These are phyloP conservation scores for Alternaria triticina DNA, from an alignment of 2,329 filamentous ascomycete genomes.

Conservation along the genomic window DNA sequence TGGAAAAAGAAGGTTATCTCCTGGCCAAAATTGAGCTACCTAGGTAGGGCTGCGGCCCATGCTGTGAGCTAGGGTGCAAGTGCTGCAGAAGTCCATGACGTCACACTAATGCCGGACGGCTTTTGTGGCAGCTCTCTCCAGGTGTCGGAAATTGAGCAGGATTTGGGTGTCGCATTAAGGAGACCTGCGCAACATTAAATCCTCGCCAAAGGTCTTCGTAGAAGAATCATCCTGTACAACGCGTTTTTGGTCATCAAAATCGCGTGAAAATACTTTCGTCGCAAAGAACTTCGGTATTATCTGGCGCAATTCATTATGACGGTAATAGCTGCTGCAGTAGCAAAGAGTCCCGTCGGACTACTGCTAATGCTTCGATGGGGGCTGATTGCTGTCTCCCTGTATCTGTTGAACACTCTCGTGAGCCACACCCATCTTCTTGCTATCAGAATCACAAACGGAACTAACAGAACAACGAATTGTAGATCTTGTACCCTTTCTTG, in stretches of 20 bases:
- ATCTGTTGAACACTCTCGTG: neutral
- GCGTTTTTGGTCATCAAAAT: neutral
- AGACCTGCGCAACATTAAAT: neutral
- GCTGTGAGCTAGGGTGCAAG: neutral
- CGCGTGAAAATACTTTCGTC: neutral
- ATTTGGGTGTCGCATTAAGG: neutral
- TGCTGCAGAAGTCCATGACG: neutral
- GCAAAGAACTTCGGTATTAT: neutral
- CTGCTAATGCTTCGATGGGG: neutral
- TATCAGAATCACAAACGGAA: neutral
- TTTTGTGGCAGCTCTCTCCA: neutral
- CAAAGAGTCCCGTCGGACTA: neutral
- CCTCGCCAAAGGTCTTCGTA: neutral
- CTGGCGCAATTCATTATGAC: neutral
- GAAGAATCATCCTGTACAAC: neutral
- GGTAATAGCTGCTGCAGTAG: neutral
- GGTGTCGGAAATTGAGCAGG: neutral
- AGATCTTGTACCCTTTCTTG: slow-evolving; percentile 6
- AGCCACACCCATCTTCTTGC: neutral
- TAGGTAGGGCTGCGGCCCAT: neutral
- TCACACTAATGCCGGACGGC: neutral
- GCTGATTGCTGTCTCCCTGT: neutral
- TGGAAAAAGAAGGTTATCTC: neutral
- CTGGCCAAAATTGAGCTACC: neutral
- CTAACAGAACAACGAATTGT: neutral